phyloP scores from a whole-genome alignment of 495 filamentous ascomycete species.

The Hyaloscypha variabilis region DNA sequence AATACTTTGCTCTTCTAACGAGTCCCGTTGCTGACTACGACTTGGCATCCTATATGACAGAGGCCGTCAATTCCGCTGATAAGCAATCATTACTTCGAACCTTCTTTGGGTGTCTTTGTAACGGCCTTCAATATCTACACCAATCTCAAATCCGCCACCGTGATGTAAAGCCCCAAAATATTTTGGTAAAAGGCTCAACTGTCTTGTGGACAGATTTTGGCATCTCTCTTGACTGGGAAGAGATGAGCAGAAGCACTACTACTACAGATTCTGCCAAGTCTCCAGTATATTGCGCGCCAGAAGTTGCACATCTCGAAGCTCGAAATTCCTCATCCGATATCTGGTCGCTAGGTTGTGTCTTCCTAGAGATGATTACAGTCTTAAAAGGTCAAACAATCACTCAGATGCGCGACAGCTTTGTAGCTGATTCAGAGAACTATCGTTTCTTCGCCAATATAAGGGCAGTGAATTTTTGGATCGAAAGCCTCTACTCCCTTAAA shows the following conservation, averaged over 20 bases:
- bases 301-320: slow-evolving; percentile 38
- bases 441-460: slow-evolving; percentile 11
- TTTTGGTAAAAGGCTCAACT: slow-evolving; percentile 40
- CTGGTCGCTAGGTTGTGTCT: slow-evolving; percentile 94
- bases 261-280: slow-evolving; percentile 39
- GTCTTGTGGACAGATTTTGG: slow-evolving; percentile 49
- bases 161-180: slow-evolving; percentile 51
- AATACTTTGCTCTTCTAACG: slow-evolving; percentile 24
- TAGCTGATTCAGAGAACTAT: slow-evolving; percentile 1
- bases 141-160: slow-evolving; percentile 42
- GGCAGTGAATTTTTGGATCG: slow-evolving; percentile 7
- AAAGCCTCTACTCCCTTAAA: slow-evolving; percentile 3
- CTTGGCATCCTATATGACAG: slow-evolving; percentile 9
- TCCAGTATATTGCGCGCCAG: slow-evolving; percentile 48
- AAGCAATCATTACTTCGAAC: slow-evolving; percentile 17
- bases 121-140: slow-evolving; percentile 45
- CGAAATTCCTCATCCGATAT: slow-evolving; percentile 65
- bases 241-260: slow-evolving; percentile 40
- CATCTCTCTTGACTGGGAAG: slow-evolving; percentile 33
- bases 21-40: slow-evolving; percentile 20
- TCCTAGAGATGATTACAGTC: slow-evolving; percentile 89
- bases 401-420: slow-evolving; percentile 4
- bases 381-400: slow-evolving; percentile 36
- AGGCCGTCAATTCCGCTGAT: background rate
- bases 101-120: slow-evolving; percentile 27